Evolutionary conservation across 2,329 filamentous ascomycete genomes (phyloP), one percentile per base, ranked within the genome.

Genomic region (Penicillium vulpinum): DNA sequence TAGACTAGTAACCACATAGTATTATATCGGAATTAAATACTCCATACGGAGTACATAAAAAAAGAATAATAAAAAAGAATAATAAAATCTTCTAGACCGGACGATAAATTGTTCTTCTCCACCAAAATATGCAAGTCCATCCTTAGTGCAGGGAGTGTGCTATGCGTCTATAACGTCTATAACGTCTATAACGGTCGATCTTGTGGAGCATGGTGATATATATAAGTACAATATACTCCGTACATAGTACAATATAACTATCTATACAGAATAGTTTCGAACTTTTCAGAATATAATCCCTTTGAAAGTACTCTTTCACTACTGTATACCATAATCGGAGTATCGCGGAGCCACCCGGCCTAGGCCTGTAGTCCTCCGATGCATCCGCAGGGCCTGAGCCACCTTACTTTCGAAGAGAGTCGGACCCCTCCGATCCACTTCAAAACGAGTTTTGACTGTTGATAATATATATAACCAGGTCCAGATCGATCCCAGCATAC

Each of bases 51-150:
- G n/a, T n/a, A n/a, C 16, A 26, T 26, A 10, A 9, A 6, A 5
- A 41, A 24, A 24, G 3, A 26, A 13, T 28, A 28, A 28, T n/a
- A n/a, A n/a, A n/a, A n/a, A n/a, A n/a, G n/a, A n/a, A n/a, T n/a
- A 43, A 26, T 43, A 43, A 10, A 24, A 24, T 36, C 33, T 4
- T 41, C 57, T 48, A 60, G 58, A 60, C 55, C 51, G 47, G 24
- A 51, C 50, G 40, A 26, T 29, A 22, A 46, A 31, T 18, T 21
- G 35, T 45, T 47, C 26, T 48, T 54, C 51, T 54, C 51, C 51
- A 54, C 51, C 11, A 18, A n/a, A 10, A 45, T 48, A 47, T 54
- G 51, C 51, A 54, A 47, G 51, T 22, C 4, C 6, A 15, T 16
- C 31, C 8, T 45, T 44, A 40, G 38, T 40, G 43, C 11, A 21